Conservation (phyloP, 495 filamentous ascomycete genomes). For the Haplographium delicatum region DNA sequence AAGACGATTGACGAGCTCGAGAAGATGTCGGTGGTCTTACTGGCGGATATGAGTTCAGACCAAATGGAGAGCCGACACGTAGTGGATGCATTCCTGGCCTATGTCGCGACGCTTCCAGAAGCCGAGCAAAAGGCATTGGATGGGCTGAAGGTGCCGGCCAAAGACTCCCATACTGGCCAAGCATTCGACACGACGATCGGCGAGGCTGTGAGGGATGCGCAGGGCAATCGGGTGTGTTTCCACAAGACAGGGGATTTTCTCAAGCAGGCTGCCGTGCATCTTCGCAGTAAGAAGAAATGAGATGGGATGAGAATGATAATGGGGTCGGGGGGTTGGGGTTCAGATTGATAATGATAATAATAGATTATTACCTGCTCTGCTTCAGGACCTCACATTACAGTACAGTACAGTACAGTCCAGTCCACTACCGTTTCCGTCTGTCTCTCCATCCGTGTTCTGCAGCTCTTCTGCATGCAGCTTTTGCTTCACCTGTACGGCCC, state of each 20-base stretch:
- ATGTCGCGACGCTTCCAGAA: constrained; percentile 31
- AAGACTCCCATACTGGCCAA: constrained; percentile 33
- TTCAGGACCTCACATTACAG: too few species aligned
- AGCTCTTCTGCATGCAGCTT: too few species aligned
- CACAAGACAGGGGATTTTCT: constrained; percentile 39
- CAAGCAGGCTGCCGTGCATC: constrained; percentile 27
- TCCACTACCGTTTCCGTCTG: too few species aligned
- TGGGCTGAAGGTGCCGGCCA: constrained; percentile 31
- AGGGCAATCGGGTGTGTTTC: constrained; percentile 33
- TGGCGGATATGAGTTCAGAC: constrained; percentile 31
- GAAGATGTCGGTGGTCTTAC: constrained; percentile 27
- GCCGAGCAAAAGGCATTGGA: constrained; percentile 33
- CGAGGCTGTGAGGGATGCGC: constrained; percentile 32
- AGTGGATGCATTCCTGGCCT: constrained; percentile 33
- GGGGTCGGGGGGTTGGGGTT: too few species aligned
- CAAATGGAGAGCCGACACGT: constrained; percentile 26
- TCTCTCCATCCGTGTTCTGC: too few species aligned
- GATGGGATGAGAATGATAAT: too few species aligned
- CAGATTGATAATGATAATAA: too few species aligned
- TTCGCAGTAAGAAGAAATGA: too few species aligned
- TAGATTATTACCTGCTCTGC: too few species aligned
- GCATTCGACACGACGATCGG: constrained; percentile 35
- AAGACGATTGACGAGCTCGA: constrained; percentile 32
- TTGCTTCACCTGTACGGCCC: too few species aligned
- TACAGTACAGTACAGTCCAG: too few species aligned